Conservation (phyloP, 2,329 filamentous ascomycete species). For the Fusarium sp. region DNA sequence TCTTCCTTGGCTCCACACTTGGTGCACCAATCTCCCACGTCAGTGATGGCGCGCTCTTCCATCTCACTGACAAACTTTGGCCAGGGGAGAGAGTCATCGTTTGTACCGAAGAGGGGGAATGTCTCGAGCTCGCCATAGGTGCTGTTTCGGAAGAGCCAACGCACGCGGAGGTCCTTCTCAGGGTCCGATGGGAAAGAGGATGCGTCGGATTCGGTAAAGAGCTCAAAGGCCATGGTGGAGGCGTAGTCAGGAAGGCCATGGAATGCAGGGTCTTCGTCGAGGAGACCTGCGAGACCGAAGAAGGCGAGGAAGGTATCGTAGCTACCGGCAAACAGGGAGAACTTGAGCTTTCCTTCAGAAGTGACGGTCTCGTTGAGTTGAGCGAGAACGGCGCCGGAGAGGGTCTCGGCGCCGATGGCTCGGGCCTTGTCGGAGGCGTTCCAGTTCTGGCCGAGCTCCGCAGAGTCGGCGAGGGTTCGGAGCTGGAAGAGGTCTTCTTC, state of each 20-base stretch:
- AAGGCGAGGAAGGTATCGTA: conserved; percentile 54
- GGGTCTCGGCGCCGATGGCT: conserved; percentile 48
- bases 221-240: conserved; percentile 52
- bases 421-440: conserved; percentile 46
- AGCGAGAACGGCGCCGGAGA: conserved; percentile 46
- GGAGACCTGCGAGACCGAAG: conserved; percentile 47
- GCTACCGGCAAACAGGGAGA: conserved; percentile 49
- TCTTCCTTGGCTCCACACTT: conserved; percentile 42
- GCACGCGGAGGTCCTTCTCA: conserved; percentile 45
- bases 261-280: conserved; percentile 45
- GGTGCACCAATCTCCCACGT: conserved; percentile 48
- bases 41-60: conserved; percentile 43
- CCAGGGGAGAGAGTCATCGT: conserved; percentile 46
- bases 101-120: conserved; percentile 48
- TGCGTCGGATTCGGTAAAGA: conserved; percentile 40
- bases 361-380: conserved; percentile 49
- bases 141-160: conserved; percentile 52
- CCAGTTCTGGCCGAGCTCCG: conserved; percentile 48
- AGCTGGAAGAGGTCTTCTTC: conserved; percentile 49
- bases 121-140: conserved; percentile 44
- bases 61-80: conserved; percentile 45
- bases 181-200: conserved; percentile 43
- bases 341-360: conserved; percentile 48
- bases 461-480: conserved; percentile 48
- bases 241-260: conserved; percentile 51